A percentile compares a stretch with the other conserved stretches of the same genome.
These are phyloP conservation scores for Cryptomeria japonica DNA, from an alignment of 75 land plant species.

Conservation along the genomic window DNA sequence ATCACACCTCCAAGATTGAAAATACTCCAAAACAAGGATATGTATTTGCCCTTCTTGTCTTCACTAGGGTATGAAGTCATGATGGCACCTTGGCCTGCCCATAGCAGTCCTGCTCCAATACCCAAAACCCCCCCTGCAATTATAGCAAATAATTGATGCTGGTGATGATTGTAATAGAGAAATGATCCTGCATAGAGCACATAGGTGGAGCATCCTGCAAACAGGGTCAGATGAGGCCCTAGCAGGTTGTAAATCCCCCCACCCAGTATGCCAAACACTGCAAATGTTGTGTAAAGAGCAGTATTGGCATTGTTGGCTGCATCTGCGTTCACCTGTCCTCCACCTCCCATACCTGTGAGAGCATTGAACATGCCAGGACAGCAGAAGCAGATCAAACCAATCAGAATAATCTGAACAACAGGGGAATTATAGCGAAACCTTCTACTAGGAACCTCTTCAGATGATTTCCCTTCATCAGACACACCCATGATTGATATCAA, in stretches of 20 bases:
- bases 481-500: background rate
- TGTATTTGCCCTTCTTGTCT: constrained; percentile 68
- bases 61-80: constrained; percentile 87
- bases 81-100: constrained; percentile 51
- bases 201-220: no score
- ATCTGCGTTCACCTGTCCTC: constrained; percentile 71
- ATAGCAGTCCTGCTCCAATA: constrained; percentile 74
- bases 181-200: constrained; percentile 82
- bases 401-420: constrained; percentile 58
- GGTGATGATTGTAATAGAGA: constrained; percentile 83
- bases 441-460: background rate
- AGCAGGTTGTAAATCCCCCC: constrained; percentile 88
- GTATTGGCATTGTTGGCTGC: constrained; percentile 51
- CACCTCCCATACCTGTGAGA: constrained; percentile 88
- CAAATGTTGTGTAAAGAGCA: constrained; percentile 75
- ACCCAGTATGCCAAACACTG: constrained; percentile 81
- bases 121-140: constrained; percentile 78
- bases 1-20: constrained; percentile 90
- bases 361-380: constrained; percentile 99
- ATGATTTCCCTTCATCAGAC: background rate
- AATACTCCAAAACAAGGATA: constrained; percentile 90
- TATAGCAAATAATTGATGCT: constrained; percentile 60
- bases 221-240: constrained; percentile 44
- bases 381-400: constrained; percentile 91
- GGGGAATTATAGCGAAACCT: constrained; percentile 65